Percentiles rank a stretch among this genome's conserved stretches.
phyloP scores from a whole-genome alignment of 192 early-diverging fungal species.

The Endogone sp. region DNA sequence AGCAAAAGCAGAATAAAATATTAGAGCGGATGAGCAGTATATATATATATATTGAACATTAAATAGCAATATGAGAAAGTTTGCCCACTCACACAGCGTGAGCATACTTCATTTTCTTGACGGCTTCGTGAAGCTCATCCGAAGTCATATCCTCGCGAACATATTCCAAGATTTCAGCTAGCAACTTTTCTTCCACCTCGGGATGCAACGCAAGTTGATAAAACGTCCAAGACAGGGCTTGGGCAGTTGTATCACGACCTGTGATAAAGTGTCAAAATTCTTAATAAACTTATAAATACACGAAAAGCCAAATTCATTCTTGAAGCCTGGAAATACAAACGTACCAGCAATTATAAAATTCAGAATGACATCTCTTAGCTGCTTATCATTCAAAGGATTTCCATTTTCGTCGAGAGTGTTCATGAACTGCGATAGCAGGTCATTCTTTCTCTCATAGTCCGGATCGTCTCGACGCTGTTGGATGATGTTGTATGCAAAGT shows the following conservation, averaged over 20 bases:
- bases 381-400: constrained; percentile 16
- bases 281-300: no score
- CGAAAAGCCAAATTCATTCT: no score
- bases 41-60: background rate
- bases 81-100: constrained; percentile 19
- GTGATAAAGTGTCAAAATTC: background rate
- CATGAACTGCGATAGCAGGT: constrained; percentile 29
- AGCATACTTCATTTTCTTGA: constrained; percentile 27
- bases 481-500: constrained; percentile 23
- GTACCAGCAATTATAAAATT: constrained; percentile 35
- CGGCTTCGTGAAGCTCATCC: constrained; percentile 17
- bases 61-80: background rate
- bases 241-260: constrained; percentile 41
- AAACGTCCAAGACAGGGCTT: constrained; percentile 45
- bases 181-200: constrained; percentile 29
- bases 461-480: constrained; percentile 16
- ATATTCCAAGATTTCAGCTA: constrained; percentile 27
- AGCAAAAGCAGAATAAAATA: background rate
- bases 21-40: background rate
- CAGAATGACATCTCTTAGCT: constrained; percentile 27
- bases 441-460: constrained; percentile 4
- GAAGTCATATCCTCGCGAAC: constrained; percentile 9
- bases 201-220: constrained; percentile 36
- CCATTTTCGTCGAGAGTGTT: constrained; percentile 17
- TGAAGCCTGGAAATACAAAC: background rate